phyloP scores from a whole-genome alignment of 805 yeast species.

The Yamadazyma sp. region DNA sequence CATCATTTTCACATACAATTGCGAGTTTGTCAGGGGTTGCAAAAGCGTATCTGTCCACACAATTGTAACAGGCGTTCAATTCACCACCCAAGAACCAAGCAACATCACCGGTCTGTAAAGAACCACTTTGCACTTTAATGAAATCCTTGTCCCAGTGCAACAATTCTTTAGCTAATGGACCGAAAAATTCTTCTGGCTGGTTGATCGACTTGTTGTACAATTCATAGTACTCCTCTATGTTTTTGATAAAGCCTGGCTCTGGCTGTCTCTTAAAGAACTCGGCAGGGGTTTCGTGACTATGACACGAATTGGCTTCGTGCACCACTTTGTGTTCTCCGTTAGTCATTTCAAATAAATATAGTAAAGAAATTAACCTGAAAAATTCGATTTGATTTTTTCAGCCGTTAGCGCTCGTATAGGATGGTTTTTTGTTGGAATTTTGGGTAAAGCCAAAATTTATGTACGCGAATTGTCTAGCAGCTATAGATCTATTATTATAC shows the following conservation, averaged over 20 bases:
- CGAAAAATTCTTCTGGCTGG: slow-evolving; percentile 80
- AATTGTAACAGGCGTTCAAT: slow-evolving; percentile 75
- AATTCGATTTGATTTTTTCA: slow-evolving; percentile 2
- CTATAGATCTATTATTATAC: background rate
- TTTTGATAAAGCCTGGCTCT: slow-evolving; percentile 55
- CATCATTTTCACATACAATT: slow-evolving; percentile 79
- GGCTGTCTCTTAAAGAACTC: slow-evolving; percentile 62
- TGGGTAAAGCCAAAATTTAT: slow-evolving; percentile 8
- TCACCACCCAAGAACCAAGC: slow-evolving; percentile 83
- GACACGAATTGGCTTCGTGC: slow-evolving; percentile 59
- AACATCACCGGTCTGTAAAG: slow-evolving; percentile 53
- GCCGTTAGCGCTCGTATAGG: slow-evolving; percentile 9
- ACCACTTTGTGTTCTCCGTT: slow-evolving; percentile 36
- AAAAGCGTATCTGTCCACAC: slow-evolving; percentile 81
- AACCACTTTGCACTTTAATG: slow-evolving; percentile 61
- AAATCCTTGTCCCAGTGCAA: slow-evolving; percentile 82
- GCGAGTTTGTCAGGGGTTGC: slow-evolving; percentile 71
- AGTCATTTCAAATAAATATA: slow-evolving; percentile 1
- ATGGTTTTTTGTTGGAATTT: slow-evolving; percentile 8
- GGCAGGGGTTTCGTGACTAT: slow-evolving; percentile 51
- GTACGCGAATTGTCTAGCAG: no score
- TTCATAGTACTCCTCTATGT: slow-evolving; percentile 65
- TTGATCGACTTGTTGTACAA: slow-evolving; percentile 74
- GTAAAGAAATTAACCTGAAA: no score
- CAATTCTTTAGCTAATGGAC: slow-evolving; percentile 67